Evolutionary conservation across 1,139 yeast species (phyloP).

Genomic region (Sugiyamaella grinbergsii): DNA sequence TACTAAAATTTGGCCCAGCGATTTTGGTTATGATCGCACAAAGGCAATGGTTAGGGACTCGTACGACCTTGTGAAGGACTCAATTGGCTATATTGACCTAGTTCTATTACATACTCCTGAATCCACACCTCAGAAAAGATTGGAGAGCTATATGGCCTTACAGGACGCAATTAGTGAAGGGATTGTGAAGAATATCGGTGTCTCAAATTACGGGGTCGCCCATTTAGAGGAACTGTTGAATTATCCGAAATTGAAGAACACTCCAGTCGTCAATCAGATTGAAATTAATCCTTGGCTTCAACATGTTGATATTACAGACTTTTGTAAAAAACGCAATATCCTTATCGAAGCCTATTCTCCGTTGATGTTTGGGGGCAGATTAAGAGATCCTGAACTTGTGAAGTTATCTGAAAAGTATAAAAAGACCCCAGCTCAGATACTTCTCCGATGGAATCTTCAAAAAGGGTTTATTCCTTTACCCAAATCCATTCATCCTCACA

Average conservation of each 20-base stretch:
- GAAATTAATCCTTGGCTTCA: conserved; percentile 63
- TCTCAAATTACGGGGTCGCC: conserved; percentile 47
- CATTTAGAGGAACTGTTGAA: conserved; percentile 45
- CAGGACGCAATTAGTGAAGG: conserved; percentile 46
- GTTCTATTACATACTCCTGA: conserved; percentile 46
- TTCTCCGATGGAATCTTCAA: conserved; percentile 48
- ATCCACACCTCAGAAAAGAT: conserved; percentile 36
- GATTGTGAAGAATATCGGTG: conserved; percentile 46
- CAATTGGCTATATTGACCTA: conserved; percentile 53
- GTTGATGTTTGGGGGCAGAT: conserved; percentile 60
- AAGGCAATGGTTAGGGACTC: conserved; percentile 54
- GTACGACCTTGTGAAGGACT: conserved; percentile 52
- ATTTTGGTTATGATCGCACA: conserved; percentile 59
- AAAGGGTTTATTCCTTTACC: conserved; percentile 64
- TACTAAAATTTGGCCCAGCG: conserved; percentile 63
- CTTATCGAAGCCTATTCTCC: conserved; percentile 71
- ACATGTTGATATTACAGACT: conserved; percentile 55
- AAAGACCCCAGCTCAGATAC: conserved; percentile 48
- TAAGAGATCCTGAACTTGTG: conserved; percentile 53
- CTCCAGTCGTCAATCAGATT: conserved; percentile 54
- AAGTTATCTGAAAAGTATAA: conserved; percentile 46
- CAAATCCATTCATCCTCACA: conserved; percentile 57
- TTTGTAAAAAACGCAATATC: conserved; percentile 53
- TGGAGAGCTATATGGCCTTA: conserved; percentile 48
- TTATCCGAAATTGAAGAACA: conserved; percentile 43